Evolutionary conservation across 768 basidiomycete species (phyloP).

Genomic region (Scleroderma citrinum): DNA sequence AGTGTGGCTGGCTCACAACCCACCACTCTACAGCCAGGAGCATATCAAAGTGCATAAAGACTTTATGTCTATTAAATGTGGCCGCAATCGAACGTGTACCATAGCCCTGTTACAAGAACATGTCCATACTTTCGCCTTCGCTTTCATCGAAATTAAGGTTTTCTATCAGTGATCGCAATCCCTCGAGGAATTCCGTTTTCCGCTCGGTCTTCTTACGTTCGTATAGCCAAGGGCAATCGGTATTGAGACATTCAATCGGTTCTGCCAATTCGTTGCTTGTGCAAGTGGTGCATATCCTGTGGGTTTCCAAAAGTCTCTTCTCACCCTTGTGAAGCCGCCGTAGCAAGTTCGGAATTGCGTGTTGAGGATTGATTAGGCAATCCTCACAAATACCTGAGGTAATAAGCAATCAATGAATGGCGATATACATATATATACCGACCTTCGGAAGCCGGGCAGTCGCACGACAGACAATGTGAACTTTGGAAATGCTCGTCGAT

Average conservation of each 20-base stretch:
- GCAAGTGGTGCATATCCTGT: conserved; percentile 72
- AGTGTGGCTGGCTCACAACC: conserved; percentile 11
- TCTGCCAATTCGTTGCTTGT: conserved; percentile 49
- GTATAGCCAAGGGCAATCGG: conserved; percentile 85
- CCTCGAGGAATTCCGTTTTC: conserved; percentile 27
- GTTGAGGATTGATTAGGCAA: conserved; percentile 48
- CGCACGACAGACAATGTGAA: conserved; percentile 67
- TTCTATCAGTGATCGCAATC: conserved; percentile 26
- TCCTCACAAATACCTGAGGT: conserved; percentile 55
- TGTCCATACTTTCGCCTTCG: background rate
- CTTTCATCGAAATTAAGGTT: conserved; percentile 12
- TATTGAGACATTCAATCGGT: conserved; percentile 67
- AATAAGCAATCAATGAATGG: background rate
- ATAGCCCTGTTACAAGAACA: background rate
- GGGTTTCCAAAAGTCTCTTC: conserved; percentile 47
- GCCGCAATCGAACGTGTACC: background rate
- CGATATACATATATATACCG: background rate
- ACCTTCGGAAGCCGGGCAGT: conserved; percentile 50
- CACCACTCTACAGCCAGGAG: conserved; percentile 14
- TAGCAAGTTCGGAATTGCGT: conserved; percentile 52
- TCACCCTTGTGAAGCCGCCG: conserved; percentile 52
- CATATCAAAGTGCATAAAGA: conserved; percentile 20
- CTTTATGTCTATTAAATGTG: background rate
- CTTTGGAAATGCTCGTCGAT: conserved; percentile 76
- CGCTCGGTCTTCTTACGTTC: conserved; percentile 56